Evolutionary conservation across 179 eudicot species (phyloP), one percentile per base, ranked within the genome.

Genomic region (Spergularia azorica): DNA sequence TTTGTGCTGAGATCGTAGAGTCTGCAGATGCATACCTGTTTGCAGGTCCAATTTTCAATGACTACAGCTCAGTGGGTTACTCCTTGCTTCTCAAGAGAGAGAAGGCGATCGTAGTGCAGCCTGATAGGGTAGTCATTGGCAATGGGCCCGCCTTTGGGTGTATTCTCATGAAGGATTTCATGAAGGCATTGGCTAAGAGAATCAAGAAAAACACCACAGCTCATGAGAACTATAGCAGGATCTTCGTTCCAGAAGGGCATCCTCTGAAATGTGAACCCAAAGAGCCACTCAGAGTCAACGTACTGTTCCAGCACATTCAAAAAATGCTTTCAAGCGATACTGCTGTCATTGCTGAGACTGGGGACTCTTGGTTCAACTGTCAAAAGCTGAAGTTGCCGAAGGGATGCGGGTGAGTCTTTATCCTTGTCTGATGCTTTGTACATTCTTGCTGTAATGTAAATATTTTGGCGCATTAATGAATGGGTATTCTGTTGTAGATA

Each of bases 311-410:
- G 72, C 97, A 93, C 70, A 80, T 93, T 36, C 98, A 94, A 87
- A 84, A 83, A 61, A 83, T 90, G 93, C 67, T 94, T 76, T 82
- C 95, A 1, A 74, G 84, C 48, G 91, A 89, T 14, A 85, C 84
- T 32, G 97, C 93, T 65, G 97, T 94, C 68, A 90, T 94, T 74
- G 95, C 97, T 51, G 98, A 94, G 87, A 87, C 97, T 17, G 97
- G 98, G 3, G 98, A 94, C 60, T 92, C 98, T 0, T 94, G 98
- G 97, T 94, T 94, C 64, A 91, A 91, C 73, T 91, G 97, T 83
- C 98, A 93, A 79, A 93, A 93, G 57, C 81, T 93, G 60, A 91
- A 89, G 79, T 65, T 93, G 38, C 98, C 98, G 3, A 76, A 83
- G 67, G 92, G 91, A 64, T 92, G 94, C 77, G 89, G 94, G 95